Evolutionary conservation across 345 rosid species (phyloP).

Genomic region (Conringia planisiliqua): DNA sequence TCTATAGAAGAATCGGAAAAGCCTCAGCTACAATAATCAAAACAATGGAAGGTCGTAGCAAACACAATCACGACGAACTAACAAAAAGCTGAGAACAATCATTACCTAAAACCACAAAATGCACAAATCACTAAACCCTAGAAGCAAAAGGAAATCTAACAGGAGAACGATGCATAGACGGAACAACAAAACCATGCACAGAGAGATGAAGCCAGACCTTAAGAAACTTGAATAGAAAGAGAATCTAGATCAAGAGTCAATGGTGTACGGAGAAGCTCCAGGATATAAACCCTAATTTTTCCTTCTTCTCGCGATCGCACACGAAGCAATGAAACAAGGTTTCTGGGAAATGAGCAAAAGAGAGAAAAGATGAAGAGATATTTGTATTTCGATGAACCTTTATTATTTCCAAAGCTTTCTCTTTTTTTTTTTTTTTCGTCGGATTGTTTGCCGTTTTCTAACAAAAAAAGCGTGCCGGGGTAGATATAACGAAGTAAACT

Average conservation of each 20-base stretch:
- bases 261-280: conserved; percentile 5
- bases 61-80: conserved; percentile 22
- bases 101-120: not conserved
- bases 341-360: conserved; percentile 36
- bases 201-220: conserved; percentile 23
- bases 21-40: conserved; percentile 12
- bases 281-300: conserved; percentile 28
- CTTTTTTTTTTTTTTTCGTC: not conserved
- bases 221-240: conserved; percentile 7
- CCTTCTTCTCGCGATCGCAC: conserved; percentile 32
- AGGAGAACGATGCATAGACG: conserved; percentile 13
- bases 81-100: conserved; percentile 11
- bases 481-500: not conserved
- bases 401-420: conserved; percentile 11
- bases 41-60: conserved; percentile 2
- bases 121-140: conserved; percentile 35
- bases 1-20: not conserved
- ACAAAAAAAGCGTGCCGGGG: conserved; percentile 10
- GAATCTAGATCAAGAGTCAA: conserved; percentile 23
- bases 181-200: conserved; percentile 29
- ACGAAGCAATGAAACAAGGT: conserved; percentile 28
- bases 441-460: conserved; percentile 26
- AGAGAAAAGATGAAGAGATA: conserved; percentile 27
- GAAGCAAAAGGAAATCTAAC: conserved; percentile 25
- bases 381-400: conserved; percentile 29